A percentile compares a stretch with the other conserved stretches of the same genome.
phyloP scores from a whole-genome alignment of 2,329 filamentous ascomycete species.

The Leptosphaerulina australis region DNA sequence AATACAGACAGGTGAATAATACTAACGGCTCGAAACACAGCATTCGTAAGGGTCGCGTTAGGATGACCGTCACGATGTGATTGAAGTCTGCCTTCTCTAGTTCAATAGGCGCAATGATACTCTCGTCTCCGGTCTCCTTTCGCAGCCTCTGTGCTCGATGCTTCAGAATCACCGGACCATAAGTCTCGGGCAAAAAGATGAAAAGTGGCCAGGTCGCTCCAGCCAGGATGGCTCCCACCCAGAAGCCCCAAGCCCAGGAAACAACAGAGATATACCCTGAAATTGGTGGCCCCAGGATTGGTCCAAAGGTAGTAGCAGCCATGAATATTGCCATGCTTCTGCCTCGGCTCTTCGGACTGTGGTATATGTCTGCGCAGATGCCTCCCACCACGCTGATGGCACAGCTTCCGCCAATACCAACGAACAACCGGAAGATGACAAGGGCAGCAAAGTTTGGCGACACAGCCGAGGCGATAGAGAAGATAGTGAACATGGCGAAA shows the following conservation, averaged over 20 bases:
- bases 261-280: constrained; percentile 67
- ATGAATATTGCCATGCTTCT: constrained; percentile 43
- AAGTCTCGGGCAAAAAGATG: constrained; percentile 64
- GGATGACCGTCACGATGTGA: constrained; percentile 70
- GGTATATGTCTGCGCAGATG: constrained; percentile 70
- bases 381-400: constrained; percentile 65
- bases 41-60: constrained; percentile 76
- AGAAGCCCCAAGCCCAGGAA: constrained; percentile 74
- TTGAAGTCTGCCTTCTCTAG: constrained; percentile 63
- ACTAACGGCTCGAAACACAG: constrained; percentile 76
- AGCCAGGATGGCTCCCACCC: constrained; percentile 72
- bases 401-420: constrained; percentile 53
- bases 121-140: constrained; percentile 58
- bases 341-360: constrained; percentile 53
- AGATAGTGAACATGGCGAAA: constrained; percentile 55
- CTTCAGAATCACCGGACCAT: constrained; percentile 53
- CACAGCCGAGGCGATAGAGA: constrained; percentile 54
- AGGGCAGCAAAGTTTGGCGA: constrained; percentile 53
- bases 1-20: constrained; percentile 70
- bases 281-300: constrained; percentile 69
- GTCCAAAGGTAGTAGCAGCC: constrained; percentile 69
- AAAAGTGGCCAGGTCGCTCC: constrained; percentile 65
- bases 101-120: constrained; percentile 66
- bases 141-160: constrained; percentile 63
- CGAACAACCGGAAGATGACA: constrained; percentile 53